phyloP scores from a whole-genome alignment of 164 flowering plant species.

The Macadamia tetraphylla region DNA sequence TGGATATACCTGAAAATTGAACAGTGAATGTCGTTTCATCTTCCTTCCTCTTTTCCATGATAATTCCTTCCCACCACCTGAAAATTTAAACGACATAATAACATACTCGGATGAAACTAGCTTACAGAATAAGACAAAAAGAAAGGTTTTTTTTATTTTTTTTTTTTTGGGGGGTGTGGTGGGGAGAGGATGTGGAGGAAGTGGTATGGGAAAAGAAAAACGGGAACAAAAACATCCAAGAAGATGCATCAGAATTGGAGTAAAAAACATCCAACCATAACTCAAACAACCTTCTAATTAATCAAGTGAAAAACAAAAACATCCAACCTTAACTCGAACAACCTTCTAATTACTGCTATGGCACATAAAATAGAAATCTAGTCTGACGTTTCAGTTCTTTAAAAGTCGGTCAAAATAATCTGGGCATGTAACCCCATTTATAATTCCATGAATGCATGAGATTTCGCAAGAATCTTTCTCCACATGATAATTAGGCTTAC shows the following conservation, averaged over 20 bases:
- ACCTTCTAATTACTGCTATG: background rate
- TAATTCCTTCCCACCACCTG: slow-evolving; percentile 95
- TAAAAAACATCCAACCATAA: background rate
- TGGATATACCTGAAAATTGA: slow-evolving; percentile 57
- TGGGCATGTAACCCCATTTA: too few relatives aligned
- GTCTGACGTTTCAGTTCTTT: too few relatives aligned
- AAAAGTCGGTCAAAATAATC: too few relatives aligned
- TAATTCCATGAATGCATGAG: too few relatives aligned
- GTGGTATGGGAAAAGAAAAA: background rate
- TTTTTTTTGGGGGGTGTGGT: too few relatives aligned
- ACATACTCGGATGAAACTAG: slow-evolving; percentile 1
- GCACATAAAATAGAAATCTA: too few relatives aligned
- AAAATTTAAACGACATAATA: slow-evolving; percentile 8
- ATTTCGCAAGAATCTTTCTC: too few relatives aligned
- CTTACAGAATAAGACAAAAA: background rate
- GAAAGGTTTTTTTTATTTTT: too few relatives aligned
- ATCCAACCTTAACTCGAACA: background rate
- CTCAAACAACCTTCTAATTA: too few relatives aligned
- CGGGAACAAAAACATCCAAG: too few relatives aligned
- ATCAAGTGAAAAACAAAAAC: background rate
- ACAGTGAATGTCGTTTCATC: slow-evolving; percentile 65
- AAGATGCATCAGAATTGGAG: background rate
- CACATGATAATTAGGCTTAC: too few relatives aligned
- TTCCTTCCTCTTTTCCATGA: slow-evolving; percentile 60
- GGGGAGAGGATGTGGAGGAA: too few relatives aligned